Evolutionary conservation across 2,329 filamentous ascomycete species (phyloP).

Genomic region (Curvularia verruculosa): DNA sequence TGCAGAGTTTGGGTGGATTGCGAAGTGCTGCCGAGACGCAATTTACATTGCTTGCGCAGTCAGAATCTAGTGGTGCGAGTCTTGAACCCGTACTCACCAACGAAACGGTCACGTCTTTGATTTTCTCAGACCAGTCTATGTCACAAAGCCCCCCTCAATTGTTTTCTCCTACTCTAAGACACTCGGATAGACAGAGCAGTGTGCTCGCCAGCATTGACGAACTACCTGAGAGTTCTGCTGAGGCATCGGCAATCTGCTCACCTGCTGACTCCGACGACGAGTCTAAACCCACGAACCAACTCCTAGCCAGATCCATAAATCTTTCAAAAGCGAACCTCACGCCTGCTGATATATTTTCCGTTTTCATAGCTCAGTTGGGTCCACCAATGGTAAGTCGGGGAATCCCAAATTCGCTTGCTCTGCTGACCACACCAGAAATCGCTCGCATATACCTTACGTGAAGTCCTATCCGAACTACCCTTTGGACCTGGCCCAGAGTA

Average conservation of each 20-base stretch:
- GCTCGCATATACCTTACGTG: constrained; percentile 85
- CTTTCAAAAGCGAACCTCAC: constrained; percentile 49
- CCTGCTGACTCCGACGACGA: constrained; percentile 44
- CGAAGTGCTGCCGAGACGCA: constrained; percentile 89
- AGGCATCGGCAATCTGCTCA: constrained; percentile 30
- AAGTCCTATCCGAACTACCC: constrained; percentile 85
- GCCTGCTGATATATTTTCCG: constrained; percentile 84
- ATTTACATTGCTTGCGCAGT: constrained; percentile 79
- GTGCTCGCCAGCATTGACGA: constrained; percentile 53
- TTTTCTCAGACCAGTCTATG: constrained; percentile 32
- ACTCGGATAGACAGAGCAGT: constrained; percentile 41
- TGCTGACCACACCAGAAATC: constrained; percentile 67
- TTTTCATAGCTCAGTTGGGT: constrained; percentile 86
- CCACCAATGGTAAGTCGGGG: constrained; percentile 73
- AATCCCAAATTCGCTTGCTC: background rate
- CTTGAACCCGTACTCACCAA: constrained; percentile 20
- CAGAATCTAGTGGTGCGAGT: constrained; percentile 29
- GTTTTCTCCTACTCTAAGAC: constrained; percentile 40
- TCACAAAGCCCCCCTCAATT: constrained; percentile 35
- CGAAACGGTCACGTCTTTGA: constrained; percentile 31
- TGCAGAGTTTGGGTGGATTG: constrained; percentile 88
- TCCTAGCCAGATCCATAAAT: constrained; percentile 30
- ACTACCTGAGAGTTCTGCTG: constrained; percentile 46
- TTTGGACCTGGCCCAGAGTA: constrained; percentile 73
- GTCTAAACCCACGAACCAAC: constrained; percentile 16